A percentile compares a stretch with the other conserved stretches of the same genome.
These are phyloP conservation scores for Rutstroemia sp. DNA, from an alignment of 2,329 filamentous ascomycete species.

Conservation along the genomic window DNA sequence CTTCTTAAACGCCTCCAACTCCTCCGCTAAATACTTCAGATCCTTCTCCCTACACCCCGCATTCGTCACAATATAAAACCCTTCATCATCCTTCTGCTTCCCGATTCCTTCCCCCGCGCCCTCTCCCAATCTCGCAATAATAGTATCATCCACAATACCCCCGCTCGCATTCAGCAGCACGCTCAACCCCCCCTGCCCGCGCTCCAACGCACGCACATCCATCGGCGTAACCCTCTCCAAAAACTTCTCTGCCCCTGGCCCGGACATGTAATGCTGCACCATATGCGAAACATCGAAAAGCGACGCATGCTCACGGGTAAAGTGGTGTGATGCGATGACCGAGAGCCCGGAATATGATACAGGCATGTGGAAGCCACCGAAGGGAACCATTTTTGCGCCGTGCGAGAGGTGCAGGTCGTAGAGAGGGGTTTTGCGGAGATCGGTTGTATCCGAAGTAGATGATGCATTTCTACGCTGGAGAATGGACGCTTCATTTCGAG, in stretches of 20 bases:
- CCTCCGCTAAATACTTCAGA: slow-evolving; percentile 62
- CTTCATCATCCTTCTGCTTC: slow-evolving; percentile 29
- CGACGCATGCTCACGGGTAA: slow-evolving; percentile 80
- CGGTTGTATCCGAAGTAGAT: slow-evolving; percentile 13
- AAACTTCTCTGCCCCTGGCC: slow-evolving; percentile 72
- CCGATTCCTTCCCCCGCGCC: slow-evolving; percentile 18
- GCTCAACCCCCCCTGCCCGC: slow-evolving; percentile 74
- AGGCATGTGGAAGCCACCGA: slow-evolving; percentile 88
- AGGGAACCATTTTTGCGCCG: slow-evolving; percentile 93
- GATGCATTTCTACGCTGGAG: slow-evolving; percentile 13
- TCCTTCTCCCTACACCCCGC: slow-evolving; percentile 89
- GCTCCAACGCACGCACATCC: slow-evolving; percentile 53
- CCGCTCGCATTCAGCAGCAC: slow-evolving; percentile 73
- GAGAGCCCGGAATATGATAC: slow-evolving; percentile 75
- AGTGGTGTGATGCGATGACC: slow-evolving; percentile 79
- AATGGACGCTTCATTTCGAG: not conserved
- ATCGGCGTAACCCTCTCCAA: slow-evolving; percentile 80
- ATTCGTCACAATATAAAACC: slow-evolving; percentile 93
- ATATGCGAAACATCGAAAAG: slow-evolving; percentile 97
- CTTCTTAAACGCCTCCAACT: slow-evolving; percentile 55
- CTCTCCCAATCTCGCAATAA: slow-evolving; percentile 72
- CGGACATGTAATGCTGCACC: slow-evolving; percentile 82
- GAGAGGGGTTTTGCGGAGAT: slow-evolving; percentile 59
- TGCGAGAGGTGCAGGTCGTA: slow-evolving; percentile 71
- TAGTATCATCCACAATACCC: slow-evolving; percentile 90